These are phyloP conservation scores for Kluyveromyces wickerhamii DNA, from an alignment of 805 yeast species.

Conservation along the genomic window DNA sequence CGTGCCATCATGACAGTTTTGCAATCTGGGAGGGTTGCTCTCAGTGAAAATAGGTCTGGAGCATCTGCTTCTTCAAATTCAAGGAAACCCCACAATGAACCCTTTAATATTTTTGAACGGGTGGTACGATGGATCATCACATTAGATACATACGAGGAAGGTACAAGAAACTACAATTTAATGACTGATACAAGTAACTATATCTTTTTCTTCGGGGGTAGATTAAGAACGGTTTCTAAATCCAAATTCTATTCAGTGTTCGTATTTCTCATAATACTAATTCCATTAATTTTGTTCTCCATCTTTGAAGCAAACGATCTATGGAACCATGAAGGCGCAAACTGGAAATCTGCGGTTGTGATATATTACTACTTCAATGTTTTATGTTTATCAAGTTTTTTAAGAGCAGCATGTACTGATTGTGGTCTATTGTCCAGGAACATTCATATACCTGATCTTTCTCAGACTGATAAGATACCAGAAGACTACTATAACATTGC, in stretches of 20 bases:
- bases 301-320: constrained; percentile 34
- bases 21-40: no score
- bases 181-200: constrained; percentile 29
- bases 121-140: constrained; percentile 10
- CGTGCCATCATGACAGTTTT: no score
- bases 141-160: constrained; percentile 3
- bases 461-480: constrained; percentile 37
- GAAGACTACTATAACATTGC: constrained; percentile 48
- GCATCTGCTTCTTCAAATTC: no score
- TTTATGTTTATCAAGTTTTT: constrained; percentile 38
- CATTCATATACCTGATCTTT: constrained; percentile 42
- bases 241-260: constrained; percentile 34
- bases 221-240: constrained; percentile 39
- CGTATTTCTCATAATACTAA: constrained; percentile 29
- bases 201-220: constrained; percentile 58
- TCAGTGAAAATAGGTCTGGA: no score
- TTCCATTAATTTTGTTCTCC: constrained; percentile 48
- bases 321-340: constrained; percentile 16
- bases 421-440: constrained; percentile 68
- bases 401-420: constrained; percentile 51
- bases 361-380: constrained; percentile 53
- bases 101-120: no score
- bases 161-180: constrained; percentile 14
- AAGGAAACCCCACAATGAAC: no score
- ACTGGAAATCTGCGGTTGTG: constrained; percentile 33